Evolutionary conservation across 306 rosid species (phyloP), one percentile per base, ranked within the genome.

Genomic region (Chamaecrista fasciculata): DNA sequence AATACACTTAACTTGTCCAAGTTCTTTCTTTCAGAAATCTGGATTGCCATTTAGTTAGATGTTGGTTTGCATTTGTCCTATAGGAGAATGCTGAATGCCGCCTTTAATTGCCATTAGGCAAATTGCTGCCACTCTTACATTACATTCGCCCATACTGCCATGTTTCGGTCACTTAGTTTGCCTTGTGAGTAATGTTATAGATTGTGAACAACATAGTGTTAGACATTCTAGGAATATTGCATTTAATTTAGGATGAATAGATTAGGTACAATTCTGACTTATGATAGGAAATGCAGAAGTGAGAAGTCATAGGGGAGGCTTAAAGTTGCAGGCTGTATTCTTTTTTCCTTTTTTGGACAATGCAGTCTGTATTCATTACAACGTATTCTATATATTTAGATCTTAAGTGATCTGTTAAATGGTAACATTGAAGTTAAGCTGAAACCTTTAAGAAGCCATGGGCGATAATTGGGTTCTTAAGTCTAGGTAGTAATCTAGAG

Each of bases 291-390:
- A 42, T 62, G 72, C 52, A 62, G 40, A 49, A 48, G 60, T 62
- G 44, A 62, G 40, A 49, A 48, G 60, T 62, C 61, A 40, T 53
- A 18, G 53, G 67, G 61, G 48, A 44, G 70, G 53, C 66, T 67
- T 66, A 34, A 50, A 44, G 43, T 59, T 3, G 21, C 67, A n/a
- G n/a, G n/a, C n/a, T n/a, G n/a, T n/a, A n/a, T n/a, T n/a, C n/a
- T n/a, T n/a, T n/a, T n/a, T n/a, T n/a, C n/a, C n/a, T n/a, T n/a
- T n/a, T n/a, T n/a, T n/a, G n/a, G n/a, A n/a, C n/a, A n/a, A n/a
- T n/a, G n/a, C 12, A 15, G 34, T 65, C 50, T 9, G 50, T 36
- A 49, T 29, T 20, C 44, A 47, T 18, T 48, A 66, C n/a, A 5
- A 29, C 44, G 12, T 28, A 28, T 66, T 48, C 11, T 44, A 8